Evolutionary conservation across 805 yeast genomes (phyloP).

Genomic region (Ogataea allantospora): DNA sequence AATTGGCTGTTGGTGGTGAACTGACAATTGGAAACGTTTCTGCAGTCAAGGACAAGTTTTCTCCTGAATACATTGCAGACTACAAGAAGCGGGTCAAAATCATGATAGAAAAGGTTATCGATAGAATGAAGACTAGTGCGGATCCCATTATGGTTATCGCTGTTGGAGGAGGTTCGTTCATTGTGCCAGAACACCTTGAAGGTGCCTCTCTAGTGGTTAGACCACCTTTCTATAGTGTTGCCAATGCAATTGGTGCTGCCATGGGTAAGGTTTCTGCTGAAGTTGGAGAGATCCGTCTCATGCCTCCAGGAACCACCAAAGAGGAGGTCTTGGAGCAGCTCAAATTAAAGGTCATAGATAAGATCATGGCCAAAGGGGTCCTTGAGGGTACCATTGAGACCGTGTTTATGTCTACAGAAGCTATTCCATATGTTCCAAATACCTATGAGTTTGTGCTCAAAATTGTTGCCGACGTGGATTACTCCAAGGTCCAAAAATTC

Average conservation of each 20-base stretch:
- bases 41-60: slow-evolving; percentile 11
- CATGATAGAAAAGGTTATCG: slow-evolving; percentile 41
- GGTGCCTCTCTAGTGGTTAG: slow-evolving; percentile 43
- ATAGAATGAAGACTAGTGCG: slow-evolving; percentile 44
- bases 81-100: slow-evolving; percentile 16
- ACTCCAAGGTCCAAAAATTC: slow-evolving; percentile 17
- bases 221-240: slow-evolving; percentile 43
- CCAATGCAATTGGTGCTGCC: slow-evolving; percentile 53
- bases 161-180: slow-evolving; percentile 52
- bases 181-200: slow-evolving; percentile 35
- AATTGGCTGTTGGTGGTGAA: slow-evolving; percentile 29
- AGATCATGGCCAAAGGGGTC: slow-evolving; percentile 30
- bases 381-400: slow-evolving; percentile 24
- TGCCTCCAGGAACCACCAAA: slow-evolving; percentile 22
- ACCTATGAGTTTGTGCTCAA: slow-evolving; percentile 38
- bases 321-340: slow-evolving; percentile 23
- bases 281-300: slow-evolving; percentile 17
- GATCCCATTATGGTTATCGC: slow-evolving; percentile 41
- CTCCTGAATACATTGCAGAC: slow-evolving; percentile 1
- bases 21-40: slow-evolving; percentile 29
- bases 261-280: slow-evolving; percentile 42
- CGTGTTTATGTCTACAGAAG: slow-evolving; percentile 29
- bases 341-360: slow-evolving; percentile 19
- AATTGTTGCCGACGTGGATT: slow-evolving; percentile 46
- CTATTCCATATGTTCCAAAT: slow-evolving; percentile 36